Evolutionary conservation across 805 yeast genomes (phyloP).

Genomic region (Komagataella kurtzmanii): DNA sequence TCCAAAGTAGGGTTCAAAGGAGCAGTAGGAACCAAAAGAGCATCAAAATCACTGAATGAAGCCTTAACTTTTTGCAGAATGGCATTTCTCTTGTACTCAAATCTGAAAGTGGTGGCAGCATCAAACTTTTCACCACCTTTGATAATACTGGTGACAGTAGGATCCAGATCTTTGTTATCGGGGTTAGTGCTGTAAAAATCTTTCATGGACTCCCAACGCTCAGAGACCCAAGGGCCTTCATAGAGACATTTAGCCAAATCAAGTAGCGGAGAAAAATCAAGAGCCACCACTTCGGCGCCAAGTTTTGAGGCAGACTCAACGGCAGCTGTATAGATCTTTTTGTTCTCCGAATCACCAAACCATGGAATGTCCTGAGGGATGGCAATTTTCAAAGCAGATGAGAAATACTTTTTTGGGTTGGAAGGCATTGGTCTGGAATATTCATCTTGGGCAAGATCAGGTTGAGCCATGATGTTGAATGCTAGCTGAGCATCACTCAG

Average conservation of each 20-base stretch:
- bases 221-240: conserved; percentile 99
- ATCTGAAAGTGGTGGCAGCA: conserved; percentile 77
- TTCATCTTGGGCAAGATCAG: conserved; percentile 58
- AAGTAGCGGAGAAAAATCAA: conserved; percentile 65
- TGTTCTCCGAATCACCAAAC: conserved; percentile 75
- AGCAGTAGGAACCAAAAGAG: conserved; percentile 81
- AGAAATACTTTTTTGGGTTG: conserved; percentile 48
- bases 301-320: conserved; percentile 34
- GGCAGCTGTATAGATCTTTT: conserved; percentile 50
- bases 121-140: conserved; percentile 63
- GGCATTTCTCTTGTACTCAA: conserved; percentile 76
- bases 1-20: conserved; percentile 81
- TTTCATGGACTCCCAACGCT: conserved; percentile 74
- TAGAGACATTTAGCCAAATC: conserved; percentile 79
- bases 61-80: conserved; percentile 53
- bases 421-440: conserved; percentile 69
- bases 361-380: conserved; percentile 65
- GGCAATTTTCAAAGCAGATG: conserved; percentile 43
- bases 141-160: conserved; percentile 68
- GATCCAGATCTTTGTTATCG: conserved; percentile 61
- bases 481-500: conserved; percentile 73
- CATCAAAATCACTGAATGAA: conserved; percentile 51
- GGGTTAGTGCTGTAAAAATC: conserved; percentile 63
- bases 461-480: conserved; percentile 57
- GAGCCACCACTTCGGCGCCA: conserved; percentile 45